phyloP scores from a whole-genome alignment of 1,284 basidiomycete species.

The Ceratobasidium sp. region DNA sequence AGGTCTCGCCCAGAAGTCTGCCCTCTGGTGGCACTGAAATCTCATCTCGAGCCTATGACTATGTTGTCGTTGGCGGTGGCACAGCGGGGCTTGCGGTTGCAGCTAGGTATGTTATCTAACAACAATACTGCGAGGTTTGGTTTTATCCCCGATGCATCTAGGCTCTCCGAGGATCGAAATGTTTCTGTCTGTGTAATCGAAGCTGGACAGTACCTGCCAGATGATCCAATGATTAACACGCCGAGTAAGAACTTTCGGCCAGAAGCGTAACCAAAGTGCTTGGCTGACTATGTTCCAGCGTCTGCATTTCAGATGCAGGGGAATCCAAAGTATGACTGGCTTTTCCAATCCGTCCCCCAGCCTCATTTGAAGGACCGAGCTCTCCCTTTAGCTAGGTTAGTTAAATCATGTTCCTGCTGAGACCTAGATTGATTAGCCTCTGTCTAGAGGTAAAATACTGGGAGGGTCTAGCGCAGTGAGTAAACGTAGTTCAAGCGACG shows the following conservation, averaged over 20 bases:
- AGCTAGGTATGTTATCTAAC: slow-evolving; percentile 1
- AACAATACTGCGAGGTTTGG: not conserved
- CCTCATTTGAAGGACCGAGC: slow-evolving; percentile 17
- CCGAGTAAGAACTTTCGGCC: slow-evolving; percentile 4
- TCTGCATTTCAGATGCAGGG: slow-evolving; percentile 27
- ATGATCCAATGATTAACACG: slow-evolving; percentile 20
- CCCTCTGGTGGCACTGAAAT: not conserved
- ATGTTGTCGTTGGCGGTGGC: slow-evolving; percentile 20
- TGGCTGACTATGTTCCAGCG: too few relatives aligned
- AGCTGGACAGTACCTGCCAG: not conserved
- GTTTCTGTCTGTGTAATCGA: slow-evolving; percentile 8
- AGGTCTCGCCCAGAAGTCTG: not conserved
- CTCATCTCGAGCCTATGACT: slow-evolving; percentile 1
- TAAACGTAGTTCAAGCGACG: not conserved
- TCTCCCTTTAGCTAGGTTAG: slow-evolving; percentile 2
- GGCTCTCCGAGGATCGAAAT: slow-evolving; percentile 19
- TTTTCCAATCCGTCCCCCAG: slow-evolving; percentile 39
- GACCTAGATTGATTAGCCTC: not conserved
- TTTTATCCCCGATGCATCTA: not conserved
- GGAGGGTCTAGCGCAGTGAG: slow-evolving; percentile 14
- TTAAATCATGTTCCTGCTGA: not conserved
- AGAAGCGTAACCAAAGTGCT: too few relatives aligned
- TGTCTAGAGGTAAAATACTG: slow-evolving; percentile 9
- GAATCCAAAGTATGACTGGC: slow-evolving; percentile 43
- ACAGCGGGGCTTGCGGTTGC: slow-evolving; percentile 24